Percentiles rank a stretch among this genome's conserved stretches.
Evolutionary conservation across 163 green algal genomes (phyloP).

Genomic region (Scenedesmus sp.): DNA sequence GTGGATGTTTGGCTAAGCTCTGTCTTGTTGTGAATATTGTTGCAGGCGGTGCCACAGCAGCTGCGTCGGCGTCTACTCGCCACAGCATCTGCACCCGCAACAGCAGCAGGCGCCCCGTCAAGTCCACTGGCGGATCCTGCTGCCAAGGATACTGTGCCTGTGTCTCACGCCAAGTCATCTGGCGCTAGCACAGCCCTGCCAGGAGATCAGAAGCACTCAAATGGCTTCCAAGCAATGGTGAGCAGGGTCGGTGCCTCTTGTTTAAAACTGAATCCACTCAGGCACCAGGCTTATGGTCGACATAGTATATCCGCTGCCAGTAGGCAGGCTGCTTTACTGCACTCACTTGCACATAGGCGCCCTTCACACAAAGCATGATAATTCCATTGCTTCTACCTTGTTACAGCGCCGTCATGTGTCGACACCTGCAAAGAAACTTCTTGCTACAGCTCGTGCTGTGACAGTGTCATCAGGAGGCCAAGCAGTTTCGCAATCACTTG

Average conservation of each 20-base stretch:
- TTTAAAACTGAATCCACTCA: too few relatives aligned
- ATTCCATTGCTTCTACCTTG: not conserved
- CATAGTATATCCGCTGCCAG: too few relatives aligned
- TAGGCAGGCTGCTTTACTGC: not conserved
- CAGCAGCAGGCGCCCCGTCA: not conserved
- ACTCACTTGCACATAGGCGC: not conserved
- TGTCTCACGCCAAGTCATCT: not conserved
- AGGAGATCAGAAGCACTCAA: not conserved
- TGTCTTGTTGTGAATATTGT: not conserved
- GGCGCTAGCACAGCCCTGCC: not conserved
- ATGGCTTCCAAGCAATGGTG: not conserved
- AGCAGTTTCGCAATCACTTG: not conserved
- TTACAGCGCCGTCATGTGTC: not conserved
- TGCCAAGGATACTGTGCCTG: not conserved
- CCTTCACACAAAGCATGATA: not conserved
- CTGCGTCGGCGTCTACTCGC: not conserved
- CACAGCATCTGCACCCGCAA: not conserved
- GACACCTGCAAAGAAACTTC: not conserved
- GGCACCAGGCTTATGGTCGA: too few relatives aligned
- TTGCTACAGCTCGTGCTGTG: not conserved
- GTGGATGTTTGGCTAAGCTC: too few relatives aligned
- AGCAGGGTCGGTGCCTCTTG: too few relatives aligned
- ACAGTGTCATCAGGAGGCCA: not conserved
- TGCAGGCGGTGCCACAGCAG: not conserved
- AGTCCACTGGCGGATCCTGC: too few relatives aligned